Evolutionary conservation across 345 rosid genomes (phyloP).

Genomic region (Lepidium didymum): DNA sequence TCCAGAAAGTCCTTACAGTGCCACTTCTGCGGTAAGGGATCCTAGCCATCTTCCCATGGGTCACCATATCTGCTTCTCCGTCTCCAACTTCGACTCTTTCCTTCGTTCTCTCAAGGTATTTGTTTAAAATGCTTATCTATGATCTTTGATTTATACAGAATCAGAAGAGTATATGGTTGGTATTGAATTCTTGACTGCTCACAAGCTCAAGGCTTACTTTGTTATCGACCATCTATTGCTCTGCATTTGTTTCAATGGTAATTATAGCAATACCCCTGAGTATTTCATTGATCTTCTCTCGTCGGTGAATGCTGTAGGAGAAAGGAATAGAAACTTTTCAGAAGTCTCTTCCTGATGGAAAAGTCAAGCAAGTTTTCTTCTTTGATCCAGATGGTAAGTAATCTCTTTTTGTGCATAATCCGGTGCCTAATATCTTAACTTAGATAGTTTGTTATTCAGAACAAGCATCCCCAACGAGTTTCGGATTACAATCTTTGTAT

Average conservation of each 20-base stretch:
- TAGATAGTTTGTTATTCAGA: neutral
- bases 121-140: neutral
- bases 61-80: slow-evolving; percentile 76
- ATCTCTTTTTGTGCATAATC: neutral
- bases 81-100: slow-evolving; percentile 68
- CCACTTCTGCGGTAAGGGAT: slow-evolving; percentile 45
- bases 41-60: slow-evolving; percentile 74
- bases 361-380: slow-evolving; percentile 84
- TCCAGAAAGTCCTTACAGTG: slow-evolving; percentile 83
- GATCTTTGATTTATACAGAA: neutral
- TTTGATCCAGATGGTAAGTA: slow-evolving; percentile 85
- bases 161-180: neutral
- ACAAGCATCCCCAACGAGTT: neutral
- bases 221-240: neutral
- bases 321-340: slow-evolving; percentile 70
- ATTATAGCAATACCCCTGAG: neutral
- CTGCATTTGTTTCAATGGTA: neutral
- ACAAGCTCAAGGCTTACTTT: neutral
- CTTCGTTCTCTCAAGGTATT: slow-evolving; percentile 57
- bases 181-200: neutral
- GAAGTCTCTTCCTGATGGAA: slow-evolving; percentile 56
- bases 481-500: neutral
- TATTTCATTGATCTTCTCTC: neutral
- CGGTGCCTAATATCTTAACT: neutral
- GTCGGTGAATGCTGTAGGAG: slow-evolving; percentile 43